A percentile compares a stretch with the other conserved stretches of the same genome.
Evolutionary conservation across 1,284 basidiomycete genomes (phyloP).

Genomic region (Macrocystidia cucumis): DNA sequence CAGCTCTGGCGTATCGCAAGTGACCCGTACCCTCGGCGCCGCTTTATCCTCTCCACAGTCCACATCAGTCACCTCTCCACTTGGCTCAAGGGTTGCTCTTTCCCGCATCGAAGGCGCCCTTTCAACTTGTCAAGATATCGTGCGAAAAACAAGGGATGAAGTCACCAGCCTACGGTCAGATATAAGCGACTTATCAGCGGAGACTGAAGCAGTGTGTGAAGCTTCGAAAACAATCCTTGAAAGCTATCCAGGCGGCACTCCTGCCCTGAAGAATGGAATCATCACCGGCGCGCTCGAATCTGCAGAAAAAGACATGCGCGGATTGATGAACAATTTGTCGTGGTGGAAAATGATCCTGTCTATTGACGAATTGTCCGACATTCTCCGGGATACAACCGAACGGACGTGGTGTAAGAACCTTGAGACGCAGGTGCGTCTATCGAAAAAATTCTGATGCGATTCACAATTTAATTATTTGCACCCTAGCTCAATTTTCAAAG

Average conservation of each 20-base stretch:
- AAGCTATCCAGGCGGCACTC: slow-evolving; percentile 1
- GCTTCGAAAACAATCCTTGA: slow-evolving; percentile 19
- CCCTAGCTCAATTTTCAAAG: slow-evolving; percentile 67
- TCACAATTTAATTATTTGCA: too few species aligned
- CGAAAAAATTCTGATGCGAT: not conserved
- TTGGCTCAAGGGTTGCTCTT: slow-evolving; percentile 18
- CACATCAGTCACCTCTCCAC: slow-evolving; percentile 12
- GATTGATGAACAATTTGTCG: slow-evolving; percentile 45
- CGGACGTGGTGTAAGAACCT: slow-evolving; percentile 58
- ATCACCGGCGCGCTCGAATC: slow-evolving; percentile 41
- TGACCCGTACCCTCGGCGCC: slow-evolving; percentile 32
- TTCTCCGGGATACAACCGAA: slow-evolving; percentile 46
- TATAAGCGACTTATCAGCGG: slow-evolving; percentile 19
- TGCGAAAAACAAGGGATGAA: slow-evolving; percentile 15
- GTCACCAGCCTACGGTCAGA: slow-evolving; percentile 19
- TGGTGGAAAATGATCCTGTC: slow-evolving; percentile 65
- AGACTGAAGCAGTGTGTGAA: slow-evolving; percentile 18
- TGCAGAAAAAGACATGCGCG: slow-evolving; percentile 41
- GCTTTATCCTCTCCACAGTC: slow-evolving; percentile 20
- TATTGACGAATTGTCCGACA: slow-evolving; percentile 65
- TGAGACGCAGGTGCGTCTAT: slow-evolving; percentile 48
- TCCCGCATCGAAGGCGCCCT: slow-evolving; percentile 27
- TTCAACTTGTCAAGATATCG: slow-evolving; percentile 13
- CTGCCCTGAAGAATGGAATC: slow-evolving; percentile 25
- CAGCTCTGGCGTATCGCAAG: slow-evolving; percentile 43